Evolutionary conservation across 805 yeast species (phyloP).

Genomic region (Nakazawaea ernobii): DNA sequence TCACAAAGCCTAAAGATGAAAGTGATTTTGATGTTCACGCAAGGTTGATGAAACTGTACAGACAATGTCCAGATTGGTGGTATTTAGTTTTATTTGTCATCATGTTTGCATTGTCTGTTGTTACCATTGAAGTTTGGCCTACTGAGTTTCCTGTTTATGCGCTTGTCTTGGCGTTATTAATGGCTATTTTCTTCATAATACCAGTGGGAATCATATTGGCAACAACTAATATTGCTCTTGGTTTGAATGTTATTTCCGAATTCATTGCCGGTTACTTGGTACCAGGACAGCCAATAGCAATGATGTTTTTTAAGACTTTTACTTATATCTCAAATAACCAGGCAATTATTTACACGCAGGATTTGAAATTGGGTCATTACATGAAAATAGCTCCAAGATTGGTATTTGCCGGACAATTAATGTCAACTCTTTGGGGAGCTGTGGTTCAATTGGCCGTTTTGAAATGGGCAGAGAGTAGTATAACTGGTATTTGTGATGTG

Average conservation of each 20-base stretch:
- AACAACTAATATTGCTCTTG: conserved; percentile 53
- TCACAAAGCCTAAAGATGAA: conserved; percentile 27
- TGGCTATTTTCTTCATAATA: conserved; percentile 48
- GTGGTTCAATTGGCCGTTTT: conserved; percentile 37
- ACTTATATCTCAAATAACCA: conserved; percentile 55
- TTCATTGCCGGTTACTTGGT: conserved; percentile 59
- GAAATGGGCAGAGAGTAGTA: conserved; percentile 32
- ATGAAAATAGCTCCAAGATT: conserved; percentile 58
- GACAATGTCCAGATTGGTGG: conserved; percentile 77
- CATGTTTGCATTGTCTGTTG: conserved; percentile 37
- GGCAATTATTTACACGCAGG: conserved; percentile 47
- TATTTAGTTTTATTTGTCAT: conserved; percentile 39
- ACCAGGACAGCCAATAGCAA: conserved; percentile 57
- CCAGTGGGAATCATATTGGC: conserved; percentile 62
- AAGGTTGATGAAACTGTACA: conserved; percentile 52
- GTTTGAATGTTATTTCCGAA: conserved; percentile 58
- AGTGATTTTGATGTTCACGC: conserved; percentile 23
- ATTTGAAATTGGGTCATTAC: conserved; percentile 62
- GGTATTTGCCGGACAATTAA: conserved; percentile 45
- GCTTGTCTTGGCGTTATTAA: conserved; percentile 48
- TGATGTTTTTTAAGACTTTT: conserved; percentile 56
- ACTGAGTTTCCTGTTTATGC: conserved; percentile 62
- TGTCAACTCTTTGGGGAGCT: conserved; percentile 39
- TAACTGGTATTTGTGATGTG: conserved; percentile 36
- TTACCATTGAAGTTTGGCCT: conserved; percentile 33